Evolutionary conservation across 192 early-diverging fungal genomes (phyloP).

Genomic region (Funneliformis mosseae): DNA sequence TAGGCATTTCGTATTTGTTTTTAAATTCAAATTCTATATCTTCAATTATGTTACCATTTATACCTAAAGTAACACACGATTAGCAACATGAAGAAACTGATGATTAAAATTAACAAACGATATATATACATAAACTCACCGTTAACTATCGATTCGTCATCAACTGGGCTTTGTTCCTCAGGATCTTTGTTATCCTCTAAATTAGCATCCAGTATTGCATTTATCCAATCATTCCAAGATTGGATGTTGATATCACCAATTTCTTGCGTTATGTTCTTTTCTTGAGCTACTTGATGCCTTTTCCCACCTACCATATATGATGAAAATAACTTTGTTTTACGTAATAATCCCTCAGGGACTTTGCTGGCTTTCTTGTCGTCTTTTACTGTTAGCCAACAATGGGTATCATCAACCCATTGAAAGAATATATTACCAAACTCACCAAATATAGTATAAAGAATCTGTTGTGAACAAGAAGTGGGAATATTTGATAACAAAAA

Average conservation of each 20-base stretch:
- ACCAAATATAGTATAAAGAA: constrained; percentile 20
- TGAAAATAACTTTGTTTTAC: constrained; percentile 18
- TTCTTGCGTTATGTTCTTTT: constrained; percentile 16
- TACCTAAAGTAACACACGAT: neutral
- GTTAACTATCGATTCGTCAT: neutral
- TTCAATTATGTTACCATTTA: neutral
- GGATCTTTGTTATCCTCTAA: neutral
- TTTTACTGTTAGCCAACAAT: constrained; percentile 34
- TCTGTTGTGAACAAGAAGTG: neutral
- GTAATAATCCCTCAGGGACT: neutral
- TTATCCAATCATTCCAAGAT: constrained; percentile 26
- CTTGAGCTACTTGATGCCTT: constrained; percentile 1
- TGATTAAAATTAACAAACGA: neutral
- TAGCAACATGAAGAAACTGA: neutral
- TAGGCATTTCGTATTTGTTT: neutral
- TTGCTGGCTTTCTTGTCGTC: constrained; percentile 25
- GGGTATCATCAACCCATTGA: constrained; percentile 28
- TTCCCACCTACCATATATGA: constrained; percentile 18
- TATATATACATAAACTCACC: neutral
- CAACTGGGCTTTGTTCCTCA: neutral
- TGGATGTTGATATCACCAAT: constrained; percentile 11
- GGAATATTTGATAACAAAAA: constrained; percentile 35
- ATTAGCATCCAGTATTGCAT: neutral
- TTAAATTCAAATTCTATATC: neutral
- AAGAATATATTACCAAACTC: constrained; percentile 28